Evolutionary conservation across 768 basidiomycete species (phyloP).

Genomic region (Pisolithus sp.): DNA sequence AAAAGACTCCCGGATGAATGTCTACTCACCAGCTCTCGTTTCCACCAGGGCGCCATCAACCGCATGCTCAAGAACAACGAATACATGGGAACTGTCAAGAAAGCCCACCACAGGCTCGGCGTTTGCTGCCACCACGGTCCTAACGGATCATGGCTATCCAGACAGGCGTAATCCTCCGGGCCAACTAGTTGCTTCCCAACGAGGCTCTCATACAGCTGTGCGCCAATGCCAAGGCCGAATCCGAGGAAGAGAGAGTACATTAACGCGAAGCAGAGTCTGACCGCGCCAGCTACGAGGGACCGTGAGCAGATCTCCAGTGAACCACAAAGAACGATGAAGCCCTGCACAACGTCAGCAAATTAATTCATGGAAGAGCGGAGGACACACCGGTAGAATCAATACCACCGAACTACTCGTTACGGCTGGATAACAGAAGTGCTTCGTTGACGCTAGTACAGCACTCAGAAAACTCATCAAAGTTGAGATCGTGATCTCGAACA

Average conservation of each 20-base stretch:
- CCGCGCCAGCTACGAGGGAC: slow-evolving; percentile 79
- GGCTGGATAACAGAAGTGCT: slow-evolving; percentile 76
- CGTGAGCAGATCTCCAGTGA: slow-evolving; percentile 75
- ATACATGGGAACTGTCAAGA: slow-evolving; percentile 66
- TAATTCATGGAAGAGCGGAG: neutral
- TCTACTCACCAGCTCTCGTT: slow-evolving; percentile 46
- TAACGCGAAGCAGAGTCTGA: slow-evolving; percentile 72
- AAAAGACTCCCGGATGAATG: neutral
- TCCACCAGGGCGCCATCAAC: slow-evolving; percentile 53
- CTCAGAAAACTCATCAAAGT: slow-evolving; percentile 74
- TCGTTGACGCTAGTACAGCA: slow-evolving; percentile 62
- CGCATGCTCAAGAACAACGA: slow-evolving; percentile 61
- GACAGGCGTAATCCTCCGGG: slow-evolving; percentile 56
- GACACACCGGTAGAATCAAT: slow-evolving; percentile 66
- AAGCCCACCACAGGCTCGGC: slow-evolving; percentile 69
- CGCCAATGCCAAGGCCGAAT: slow-evolving; percentile 80
- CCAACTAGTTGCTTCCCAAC: slow-evolving; percentile 41
- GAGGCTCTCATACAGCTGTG: slow-evolving; percentile 57
- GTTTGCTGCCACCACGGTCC: slow-evolving; percentile 73
- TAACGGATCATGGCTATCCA: slow-evolving; percentile 43
- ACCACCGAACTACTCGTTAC: slow-evolving; percentile 73
- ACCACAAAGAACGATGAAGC: slow-evolving; percentile 66
- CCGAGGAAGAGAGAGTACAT: slow-evolving; percentile 75
- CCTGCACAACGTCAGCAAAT: slow-evolving; percentile 24
- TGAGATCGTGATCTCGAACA: slow-evolving; percentile 80